Base-by-base conservation (phyloP, 2,329 filamentous ascomycete genomes). In the Talaromyces atroroseus region DNA sequence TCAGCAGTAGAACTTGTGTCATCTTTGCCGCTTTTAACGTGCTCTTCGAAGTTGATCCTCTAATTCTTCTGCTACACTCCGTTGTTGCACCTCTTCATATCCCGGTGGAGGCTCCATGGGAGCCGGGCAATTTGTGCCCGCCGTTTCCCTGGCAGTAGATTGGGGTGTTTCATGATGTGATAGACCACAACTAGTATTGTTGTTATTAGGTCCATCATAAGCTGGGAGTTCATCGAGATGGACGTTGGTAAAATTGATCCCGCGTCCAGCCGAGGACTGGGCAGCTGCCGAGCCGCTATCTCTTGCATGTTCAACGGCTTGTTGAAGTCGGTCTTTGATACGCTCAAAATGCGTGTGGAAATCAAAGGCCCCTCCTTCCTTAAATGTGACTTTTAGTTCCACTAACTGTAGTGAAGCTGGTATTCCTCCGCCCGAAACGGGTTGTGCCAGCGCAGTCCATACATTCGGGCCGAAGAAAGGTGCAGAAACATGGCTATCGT, bases 381-480 rank as follows among this genome's bases (percentile, higher is more conserved):
- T 92, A 78, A 97, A 97, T 21, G 87, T 91, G 65, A 96, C 81
- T 69, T 89, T 91, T 62, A 95, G 73, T 65, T 94, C 90, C 45
- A 96, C 79, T 26, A 86, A 84, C 18, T 86, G 81, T 60, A 90
- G 81, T 21, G 87, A 79, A 5, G 86, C 75, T 0, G 92, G 89
- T 51, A 96, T 89, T 50, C 90, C 89, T 38, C 94, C 94, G 36
- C 89, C 89, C 1, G 87, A 77, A 23, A 95, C 89, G 1, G 92
- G 90, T 64, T 88, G 87, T 58, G 95, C 84, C 46, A 87, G 76
- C 23, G 88, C 88, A 56, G 85, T 85, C 92, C 92, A 97, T 62
- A 89, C 87, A 78, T 95, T 96, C 4, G 90, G 87, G 20, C 92
- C 92, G 71, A 96, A 95, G 79, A 92, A 95, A 34, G 92, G 92